Base-by-base conservation (phyloP, 106 monocot species). In the Amphibolis antarctica region DNA sequence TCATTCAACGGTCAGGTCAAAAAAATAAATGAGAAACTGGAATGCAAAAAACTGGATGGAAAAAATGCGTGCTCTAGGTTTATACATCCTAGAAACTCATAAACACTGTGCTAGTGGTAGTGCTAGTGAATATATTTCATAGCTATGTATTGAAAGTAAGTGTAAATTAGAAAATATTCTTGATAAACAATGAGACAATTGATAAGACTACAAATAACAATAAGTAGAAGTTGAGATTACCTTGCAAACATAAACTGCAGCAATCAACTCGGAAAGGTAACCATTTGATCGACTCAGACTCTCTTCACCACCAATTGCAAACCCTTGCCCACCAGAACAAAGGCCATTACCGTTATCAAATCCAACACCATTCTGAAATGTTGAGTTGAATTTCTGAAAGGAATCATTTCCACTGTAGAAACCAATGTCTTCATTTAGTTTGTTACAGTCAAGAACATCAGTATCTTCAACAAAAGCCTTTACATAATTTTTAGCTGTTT, bases 291-390 rank as follows among this genome's bases (percentile, higher is more conserved):
- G 77, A 52, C 75, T 85, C 31, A 75, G 67, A 29, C 74, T 60
- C 71, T 93, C 88, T 74, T 79, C 69, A 44, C 88, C 85, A 46
- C 88, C 88, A 69, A 83, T 85, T 42, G 88, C 82, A 70, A 93
- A 93, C 44, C 93, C 88, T 59, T 69, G 85, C 51, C 73, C 61
- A 42, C 66, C 66, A 22, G 71, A 68, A 77, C 84, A 92, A 57
- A 88, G 68, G 45, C 88, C 85, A 76, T 85, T 85, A 26, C 80
- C 93, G 67, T 79, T 83, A 66, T 82, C 80, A 83, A 93, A 93
- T 7, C 93, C 93, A 67, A 88, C 78, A 67, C 93, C 93, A 81
- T 93, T 93, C 46, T 83, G 82, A 71, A 93, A 92, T 28, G 53
- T 76, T 60, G 78, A 58, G 55, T 23, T 66, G 55, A 57, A 74